Percentiles rank a stretch among this genome's conserved stretches.
Conservation (phyloP, 1,139 yeast genomes). For the Candida sp. region DNA sequence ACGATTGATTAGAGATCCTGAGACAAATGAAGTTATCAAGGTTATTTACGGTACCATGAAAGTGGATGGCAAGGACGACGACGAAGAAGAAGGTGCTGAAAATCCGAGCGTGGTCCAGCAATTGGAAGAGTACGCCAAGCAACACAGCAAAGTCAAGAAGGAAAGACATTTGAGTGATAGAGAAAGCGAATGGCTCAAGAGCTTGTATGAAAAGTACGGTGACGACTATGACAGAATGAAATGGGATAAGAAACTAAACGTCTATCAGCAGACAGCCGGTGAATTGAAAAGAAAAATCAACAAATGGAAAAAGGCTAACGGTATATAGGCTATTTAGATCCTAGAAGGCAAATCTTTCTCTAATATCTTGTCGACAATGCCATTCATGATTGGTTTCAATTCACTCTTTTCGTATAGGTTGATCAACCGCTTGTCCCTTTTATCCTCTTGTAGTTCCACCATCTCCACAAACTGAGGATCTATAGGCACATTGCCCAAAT, state of each 20-base stretch:
- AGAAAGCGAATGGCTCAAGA: conserved; percentile 74
- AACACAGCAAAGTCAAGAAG: conserved; percentile 46
- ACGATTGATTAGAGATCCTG: conserved; percentile 70
- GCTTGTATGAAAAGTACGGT: conserved; percentile 77
- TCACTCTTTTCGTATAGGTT: conserved; percentile 41
- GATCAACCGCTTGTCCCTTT: conserved; percentile 28
- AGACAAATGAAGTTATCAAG: conserved; percentile 67
- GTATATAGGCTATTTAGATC: conserved; percentile 12
- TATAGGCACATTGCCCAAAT: conserved; percentile 88
- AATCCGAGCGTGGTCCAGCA: conserved; percentile 62
- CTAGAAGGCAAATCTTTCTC: conserved; percentile 40
- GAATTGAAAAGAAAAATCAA: conserved; percentile 71
- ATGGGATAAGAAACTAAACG: conserved; percentile 87
- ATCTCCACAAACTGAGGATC: conserved; percentile 91
- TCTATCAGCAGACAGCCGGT: conserved; percentile 85
- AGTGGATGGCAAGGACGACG: conserved; percentile 20
- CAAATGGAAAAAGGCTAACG: conserved; percentile 64
- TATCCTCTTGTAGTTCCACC: conserved; percentile 62
- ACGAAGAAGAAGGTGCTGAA: conserved; percentile 20
- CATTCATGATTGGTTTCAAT: conserved; percentile 52
- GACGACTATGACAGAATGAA: conserved; percentile 90
- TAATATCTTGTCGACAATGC: conserved; percentile 51
- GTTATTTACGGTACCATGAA: conserved; percentile 74
- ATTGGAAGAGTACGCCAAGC: conserved; percentile 68
- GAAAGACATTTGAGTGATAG: conserved; percentile 70